phyloP scores from a whole-genome alignment of 1,284 basidiomycete genomes.

The Ustilago crameri region DNA sequence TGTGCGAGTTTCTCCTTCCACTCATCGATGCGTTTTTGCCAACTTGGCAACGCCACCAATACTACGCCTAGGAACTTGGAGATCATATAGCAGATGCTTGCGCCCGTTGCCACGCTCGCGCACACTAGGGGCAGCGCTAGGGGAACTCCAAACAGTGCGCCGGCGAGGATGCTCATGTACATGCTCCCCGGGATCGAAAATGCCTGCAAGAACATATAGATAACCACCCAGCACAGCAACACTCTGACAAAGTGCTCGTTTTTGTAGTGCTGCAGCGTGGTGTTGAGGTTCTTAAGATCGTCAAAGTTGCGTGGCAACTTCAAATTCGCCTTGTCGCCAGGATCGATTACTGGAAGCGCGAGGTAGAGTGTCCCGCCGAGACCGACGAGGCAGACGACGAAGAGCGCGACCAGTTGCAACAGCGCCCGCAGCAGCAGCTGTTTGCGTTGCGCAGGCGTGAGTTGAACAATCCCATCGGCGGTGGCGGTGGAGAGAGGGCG shows the following conservation, averaged over 20 bases:
- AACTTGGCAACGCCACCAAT: slow-evolving; percentile 74
- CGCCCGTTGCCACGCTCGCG: slow-evolving; percentile 88
- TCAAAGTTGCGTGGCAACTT: slow-evolving; percentile 69
- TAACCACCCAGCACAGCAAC: slow-evolving; percentile 69
- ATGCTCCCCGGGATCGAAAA: slow-evolving; percentile 97
- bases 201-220: slow-evolving; percentile 93
- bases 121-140: slow-evolving; percentile 90
- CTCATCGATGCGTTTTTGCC: slow-evolving; percentile 79
- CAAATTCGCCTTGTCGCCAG: slow-evolving; percentile 50
- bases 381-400: slow-evolving; percentile 50
- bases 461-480: neutral
- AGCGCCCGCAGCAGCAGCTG: slow-evolving; percentile 46
- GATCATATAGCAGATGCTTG: slow-evolving; percentile 90
- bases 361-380: slow-evolving; percentile 53
- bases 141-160: slow-evolving; percentile 94
- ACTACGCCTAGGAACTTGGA: slow-evolving; percentile 80
- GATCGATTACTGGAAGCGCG: slow-evolving; percentile 51
- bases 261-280: slow-evolving; percentile 69
- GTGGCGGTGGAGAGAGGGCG: neutral
- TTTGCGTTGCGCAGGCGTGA: slow-evolving; percentile 25
- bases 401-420: slow-evolving; percentile 41
- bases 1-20: slow-evolving; percentile 80
- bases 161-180: slow-evolving; percentile 96
- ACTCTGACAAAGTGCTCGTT: slow-evolving; percentile 67
- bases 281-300: slow-evolving; percentile 67